Conservation (phyloP, 768 basidiomycete genomes). For the Lactifluus rugatus region DNA sequence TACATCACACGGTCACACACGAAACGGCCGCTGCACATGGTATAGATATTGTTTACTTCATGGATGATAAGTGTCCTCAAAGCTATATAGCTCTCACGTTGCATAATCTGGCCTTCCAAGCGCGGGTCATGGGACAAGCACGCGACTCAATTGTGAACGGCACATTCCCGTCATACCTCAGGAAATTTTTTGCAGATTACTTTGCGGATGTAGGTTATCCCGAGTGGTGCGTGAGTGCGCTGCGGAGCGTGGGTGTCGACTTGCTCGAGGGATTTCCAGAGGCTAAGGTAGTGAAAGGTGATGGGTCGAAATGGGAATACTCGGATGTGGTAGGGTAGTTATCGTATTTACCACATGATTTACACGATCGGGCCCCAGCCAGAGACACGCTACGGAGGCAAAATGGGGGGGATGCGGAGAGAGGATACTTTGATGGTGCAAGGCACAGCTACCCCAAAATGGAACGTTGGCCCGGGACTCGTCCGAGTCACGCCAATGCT, state of each 20-base stretch:
- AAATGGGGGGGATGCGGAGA: too few species aligned
- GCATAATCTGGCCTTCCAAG: constrained; percentile 82
- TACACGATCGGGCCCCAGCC: too few species aligned
- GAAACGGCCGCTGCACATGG: constrained; percentile 86
- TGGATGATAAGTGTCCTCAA: constrained; percentile 1
- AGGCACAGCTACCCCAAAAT: not conserved
- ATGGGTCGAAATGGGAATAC: constrained; percentile 77
- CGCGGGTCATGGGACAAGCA: constrained; percentile 77
- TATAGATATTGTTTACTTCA: constrained; percentile 22
- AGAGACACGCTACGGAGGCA: too few species aligned
- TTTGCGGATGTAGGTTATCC: constrained; percentile 75
- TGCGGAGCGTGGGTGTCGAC: constrained; percentile 77
- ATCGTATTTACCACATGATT: too few species aligned
- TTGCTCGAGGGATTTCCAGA: constrained; percentile 47
- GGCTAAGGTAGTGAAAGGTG: constrained; percentile 45
- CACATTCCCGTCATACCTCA: constrained; percentile 69
- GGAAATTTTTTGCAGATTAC: constrained; percentile 66
- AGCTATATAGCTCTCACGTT: constrained; percentile 54
- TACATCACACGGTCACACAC: constrained; percentile 66
- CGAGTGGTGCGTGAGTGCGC: constrained; percentile 80
- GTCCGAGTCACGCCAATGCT: not conserved
- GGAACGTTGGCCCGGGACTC: not conserved
- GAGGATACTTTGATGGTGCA: too few species aligned
- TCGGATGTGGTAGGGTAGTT: too few species aligned
- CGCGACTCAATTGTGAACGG: constrained; percentile 72